Evolutionary conservation across 169 alveolate genomes (phyloP).

Genomic region (Besnoitia besnoiti): DNA sequence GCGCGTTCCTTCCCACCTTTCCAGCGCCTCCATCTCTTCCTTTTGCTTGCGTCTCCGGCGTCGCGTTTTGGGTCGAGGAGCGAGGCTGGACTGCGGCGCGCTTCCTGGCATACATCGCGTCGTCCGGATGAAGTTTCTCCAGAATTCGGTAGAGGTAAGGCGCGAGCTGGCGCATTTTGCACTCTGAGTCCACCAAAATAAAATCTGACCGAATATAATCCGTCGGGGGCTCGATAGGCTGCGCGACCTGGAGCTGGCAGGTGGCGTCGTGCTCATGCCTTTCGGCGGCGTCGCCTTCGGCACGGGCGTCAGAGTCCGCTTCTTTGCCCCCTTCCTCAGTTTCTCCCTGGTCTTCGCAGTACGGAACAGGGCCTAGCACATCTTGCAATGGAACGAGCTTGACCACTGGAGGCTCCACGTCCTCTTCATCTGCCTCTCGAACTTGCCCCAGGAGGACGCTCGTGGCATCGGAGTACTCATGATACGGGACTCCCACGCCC

Average conservation of each 20-base stretch:
- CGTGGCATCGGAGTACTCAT: too few species aligned
- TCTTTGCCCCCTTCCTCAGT: neutral
- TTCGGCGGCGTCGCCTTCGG: neutral
- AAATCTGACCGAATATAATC: neutral
- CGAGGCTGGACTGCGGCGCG: neutral
- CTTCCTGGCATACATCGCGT: neutral
- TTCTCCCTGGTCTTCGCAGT: neutral
- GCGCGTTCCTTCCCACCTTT: neutral
- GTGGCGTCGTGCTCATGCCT: neutral
- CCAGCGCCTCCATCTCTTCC: neutral
- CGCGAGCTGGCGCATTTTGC: slow-evolving; percentile 15
- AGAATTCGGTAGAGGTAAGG: neutral
- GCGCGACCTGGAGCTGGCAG: neutral
- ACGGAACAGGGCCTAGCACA: neutral
- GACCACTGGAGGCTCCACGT: neutral
- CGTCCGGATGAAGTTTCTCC: neutral
- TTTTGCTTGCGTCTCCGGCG: neutral
- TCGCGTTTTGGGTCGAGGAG: neutral
- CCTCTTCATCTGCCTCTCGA: neutral
- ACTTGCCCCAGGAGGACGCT: too few species aligned
- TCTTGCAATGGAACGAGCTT: neutral
- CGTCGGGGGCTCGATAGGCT: neutral
- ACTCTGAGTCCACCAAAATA: neutral
- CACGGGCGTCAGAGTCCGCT: neutral
- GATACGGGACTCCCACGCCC: too few species aligned